Conservation (phyloP, 306 rosid genomes). For the Datisca glomerata region DNA sequence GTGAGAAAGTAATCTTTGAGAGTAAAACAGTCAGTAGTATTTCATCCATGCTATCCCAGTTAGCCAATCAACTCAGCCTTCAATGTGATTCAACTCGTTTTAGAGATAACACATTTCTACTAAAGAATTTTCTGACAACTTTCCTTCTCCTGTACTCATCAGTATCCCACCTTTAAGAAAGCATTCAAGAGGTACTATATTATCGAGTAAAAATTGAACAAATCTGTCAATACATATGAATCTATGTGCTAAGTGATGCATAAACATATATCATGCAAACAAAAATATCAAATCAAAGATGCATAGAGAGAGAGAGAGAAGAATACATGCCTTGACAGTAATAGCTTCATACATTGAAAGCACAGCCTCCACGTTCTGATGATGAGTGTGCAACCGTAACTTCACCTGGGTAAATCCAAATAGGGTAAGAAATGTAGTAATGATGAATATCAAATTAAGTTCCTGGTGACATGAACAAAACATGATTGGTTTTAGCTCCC, state of each 20-base stretch:
- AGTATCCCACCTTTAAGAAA: background rate
- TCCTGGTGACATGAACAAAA: background rate
- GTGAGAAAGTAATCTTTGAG: no score
- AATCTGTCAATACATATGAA: background rate
- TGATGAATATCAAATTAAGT: conserved; percentile 5
- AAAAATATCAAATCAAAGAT: background rate
- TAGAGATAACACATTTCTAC: no score
- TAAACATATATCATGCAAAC: background rate
- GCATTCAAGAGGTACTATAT: no score
- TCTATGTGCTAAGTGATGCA: background rate
- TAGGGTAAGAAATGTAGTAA: conserved; percentile 5
- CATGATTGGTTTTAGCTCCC: background rate
- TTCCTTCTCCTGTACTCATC: background rate
- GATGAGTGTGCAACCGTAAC: conserved; percentile 75
- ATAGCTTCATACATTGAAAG: conserved; percentile 60
- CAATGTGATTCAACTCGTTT: no score
- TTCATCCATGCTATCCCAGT: no score
- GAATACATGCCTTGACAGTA: conserved; percentile 45
- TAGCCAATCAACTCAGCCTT: no score
- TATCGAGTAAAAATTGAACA: no score
- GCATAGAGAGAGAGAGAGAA: conserved; percentile 1
- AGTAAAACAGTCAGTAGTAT: no score
- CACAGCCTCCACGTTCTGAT: conserved; percentile 80
- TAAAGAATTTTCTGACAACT: no score
- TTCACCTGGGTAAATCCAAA: conserved; percentile 47